Conservation (phyloP, 148 eudicot genomes). For the Rhododendron vialii region DNA sequence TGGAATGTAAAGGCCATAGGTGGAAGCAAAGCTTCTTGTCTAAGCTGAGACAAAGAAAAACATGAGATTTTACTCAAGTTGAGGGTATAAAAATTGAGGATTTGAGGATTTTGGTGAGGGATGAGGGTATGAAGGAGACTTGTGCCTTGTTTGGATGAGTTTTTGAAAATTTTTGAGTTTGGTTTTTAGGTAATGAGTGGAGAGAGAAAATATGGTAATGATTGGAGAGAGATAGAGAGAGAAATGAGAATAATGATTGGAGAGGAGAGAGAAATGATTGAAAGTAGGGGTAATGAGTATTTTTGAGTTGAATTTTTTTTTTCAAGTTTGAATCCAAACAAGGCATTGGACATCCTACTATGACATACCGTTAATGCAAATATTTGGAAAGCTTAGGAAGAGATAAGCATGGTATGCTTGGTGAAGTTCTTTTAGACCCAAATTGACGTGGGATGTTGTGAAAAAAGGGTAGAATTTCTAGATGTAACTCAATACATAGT, state of each 20-base stretch:
- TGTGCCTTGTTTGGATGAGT: too few species aligned
- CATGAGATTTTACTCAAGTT: background rate
- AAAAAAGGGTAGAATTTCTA: background rate
- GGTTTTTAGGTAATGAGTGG: too few species aligned
- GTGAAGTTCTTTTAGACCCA: background rate
- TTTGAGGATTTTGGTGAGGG: background rate
- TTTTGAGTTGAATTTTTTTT: too few species aligned
- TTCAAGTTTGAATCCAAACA: too few species aligned
- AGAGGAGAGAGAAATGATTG: too few species aligned
- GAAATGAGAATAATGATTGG: too few species aligned
- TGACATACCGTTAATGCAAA: background rate
- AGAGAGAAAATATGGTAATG: too few species aligned
- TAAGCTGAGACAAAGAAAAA: background rate
- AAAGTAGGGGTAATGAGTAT: too few species aligned
- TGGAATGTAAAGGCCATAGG: background rate
- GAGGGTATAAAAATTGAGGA: background rate
- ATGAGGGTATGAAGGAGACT: background rate
- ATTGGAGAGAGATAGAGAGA: too few species aligned
- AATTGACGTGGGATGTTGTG: background rate
- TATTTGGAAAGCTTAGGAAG: background rate
- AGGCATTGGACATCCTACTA: background rate
- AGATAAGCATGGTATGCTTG: background rate
- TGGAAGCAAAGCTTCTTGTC: background rate
- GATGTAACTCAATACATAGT: background rate
- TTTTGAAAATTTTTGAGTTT: too few species aligned